Conservation (phyloP, 495 filamentous ascomycete genomes). For the Penicillium coprophilum region DNA sequence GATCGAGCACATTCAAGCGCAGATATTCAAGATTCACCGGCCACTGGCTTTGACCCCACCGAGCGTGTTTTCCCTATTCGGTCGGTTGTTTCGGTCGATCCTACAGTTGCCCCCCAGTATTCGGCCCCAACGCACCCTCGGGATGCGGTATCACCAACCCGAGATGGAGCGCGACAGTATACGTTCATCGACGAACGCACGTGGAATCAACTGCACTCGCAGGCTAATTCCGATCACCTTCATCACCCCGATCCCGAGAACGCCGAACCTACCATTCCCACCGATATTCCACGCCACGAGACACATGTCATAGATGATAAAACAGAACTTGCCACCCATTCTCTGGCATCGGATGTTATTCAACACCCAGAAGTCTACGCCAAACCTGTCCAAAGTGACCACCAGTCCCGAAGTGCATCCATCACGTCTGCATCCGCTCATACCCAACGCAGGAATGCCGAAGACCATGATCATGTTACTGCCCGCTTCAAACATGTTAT, state of each 20-base stretch:
- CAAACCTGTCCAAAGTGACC: slow-evolving; percentile 12
- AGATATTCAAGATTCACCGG: slow-evolving; percentile 7
- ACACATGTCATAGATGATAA: slow-evolving; percentile 18
- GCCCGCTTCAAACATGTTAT: slow-evolving; percentile 76
- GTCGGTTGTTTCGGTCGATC: slow-evolving; percentile 74
- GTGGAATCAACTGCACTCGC: slow-evolving; percentile 28
- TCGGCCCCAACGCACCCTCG: too few species aligned
- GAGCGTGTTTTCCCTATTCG: slow-evolving; percentile 85
- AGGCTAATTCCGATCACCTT: background rate
- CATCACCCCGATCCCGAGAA: background rate
- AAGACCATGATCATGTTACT: slow-evolving; percentile 52
- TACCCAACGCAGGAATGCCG: slow-evolving; percentile 19
- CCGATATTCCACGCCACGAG: slow-evolving; percentile 13
- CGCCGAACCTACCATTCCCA: slow-evolving; percentile 17
- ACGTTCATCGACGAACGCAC: slow-evolving; percentile 36
- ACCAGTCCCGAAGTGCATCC: slow-evolving; percentile 5
- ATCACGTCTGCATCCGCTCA: background rate
- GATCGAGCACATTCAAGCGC: slow-evolving; percentile 25
- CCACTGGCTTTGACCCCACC: slow-evolving; percentile 31
- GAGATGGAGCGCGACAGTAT: slow-evolving; percentile 32
- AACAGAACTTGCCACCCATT: slow-evolving; percentile 24
- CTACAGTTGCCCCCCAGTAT: slow-evolving; percentile 19
- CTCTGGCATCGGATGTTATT: slow-evolving; percentile 20
- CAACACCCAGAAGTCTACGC: slow-evolving; percentile 27
- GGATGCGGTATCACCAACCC: slow-evolving; percentile 20